Base-by-base conservation (phyloP, 73 alveolate genomes). In the Paramecium biaurelia region DNA sequence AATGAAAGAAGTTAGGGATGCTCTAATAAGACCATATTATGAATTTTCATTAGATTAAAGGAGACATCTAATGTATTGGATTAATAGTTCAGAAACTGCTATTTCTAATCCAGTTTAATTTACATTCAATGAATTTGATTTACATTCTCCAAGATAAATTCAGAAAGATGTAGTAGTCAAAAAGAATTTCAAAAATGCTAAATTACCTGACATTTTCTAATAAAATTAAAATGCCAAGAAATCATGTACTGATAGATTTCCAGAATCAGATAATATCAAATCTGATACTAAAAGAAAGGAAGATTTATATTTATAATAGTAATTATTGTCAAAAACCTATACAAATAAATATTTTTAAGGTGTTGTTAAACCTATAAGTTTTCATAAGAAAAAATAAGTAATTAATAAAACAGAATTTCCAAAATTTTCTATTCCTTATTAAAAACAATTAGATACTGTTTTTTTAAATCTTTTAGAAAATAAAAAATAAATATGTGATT, bases 71-170 rank as follows among this genome's bases (percentile, higher is more conserved):
- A 43, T 43, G 74, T 43, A 79, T 10, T 79, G 90, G 90, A 79
- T 79, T 2, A 79, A 79, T 79, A 79, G 90, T 79, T 30, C 70
- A 7, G 90, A 79, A 47, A 79, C 90, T 9, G 56, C 76, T 24
- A 79, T 79, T 23, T 24, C 70, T 7, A 79, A 79, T 30, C 72
- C 90, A 23, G 49, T 79, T 10, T 41, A 30, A 12, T 79, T 42
- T 79, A 42, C 76, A n/a, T 79, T 43, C 5, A 79, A 79, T 43
- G 90, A 79, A 42, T 79, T 79, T 24, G 90, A 79, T 79, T 34
- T 79, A 14, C 90, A 47, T 43, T 79, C 90, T 79, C 90, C 90
- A 1, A 79, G 45, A 79, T 21, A 42, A 45, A 79, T 79, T 41
- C 28, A 79, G 7, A 41, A 43, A n/a, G 90, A 79, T 79, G 72